Evolutionary conservation across 2,329 filamentous ascomycete genomes (phyloP).

Genomic region (Aspergillus fijiensis): DNA sequence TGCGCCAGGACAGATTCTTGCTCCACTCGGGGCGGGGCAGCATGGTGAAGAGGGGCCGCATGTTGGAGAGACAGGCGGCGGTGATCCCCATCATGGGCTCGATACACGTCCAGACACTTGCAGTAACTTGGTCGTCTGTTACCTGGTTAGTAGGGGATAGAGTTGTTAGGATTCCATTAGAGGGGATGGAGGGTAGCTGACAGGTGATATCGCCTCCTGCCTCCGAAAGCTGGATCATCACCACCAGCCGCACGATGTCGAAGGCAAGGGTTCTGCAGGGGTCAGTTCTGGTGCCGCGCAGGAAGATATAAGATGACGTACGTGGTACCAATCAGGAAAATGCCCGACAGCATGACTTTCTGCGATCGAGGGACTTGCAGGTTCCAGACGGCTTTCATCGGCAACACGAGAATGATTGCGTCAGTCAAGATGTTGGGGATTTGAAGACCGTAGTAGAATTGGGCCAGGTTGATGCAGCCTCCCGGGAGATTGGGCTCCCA

Average conservation of each 20-base stretch:
- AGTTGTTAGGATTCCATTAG: not conserved
- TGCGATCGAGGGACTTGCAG: constrained; percentile 25
- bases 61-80: constrained; percentile 29
- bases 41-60: constrained; percentile 26
- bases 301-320: constrained; percentile 8
- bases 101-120: constrained; percentile 34
- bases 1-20: not conserved
- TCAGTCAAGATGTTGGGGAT: constrained; percentile 33
- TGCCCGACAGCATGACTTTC: constrained; percentile 24
- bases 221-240: constrained; percentile 24
- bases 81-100: constrained; percentile 32
- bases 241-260: constrained; percentile 28
- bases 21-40: not conserved
- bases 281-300: not conserved
- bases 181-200: constrained; percentile 2
- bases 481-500: constrained; percentile 25
- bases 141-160: not conserved
- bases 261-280: constrained; percentile 24
- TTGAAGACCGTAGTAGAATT: constrained; percentile 30
- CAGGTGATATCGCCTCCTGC: constrained; percentile 27
- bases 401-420: constrained; percentile 29
- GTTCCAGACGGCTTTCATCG: constrained; percentile 27
- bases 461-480: constrained; percentile 27
- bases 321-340: constrained; percentile 29
- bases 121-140: constrained; percentile 27